Conservation (phyloP, 1,284 basidiomycete genomes). For the Cystobasidium slooffiae region DNA sequence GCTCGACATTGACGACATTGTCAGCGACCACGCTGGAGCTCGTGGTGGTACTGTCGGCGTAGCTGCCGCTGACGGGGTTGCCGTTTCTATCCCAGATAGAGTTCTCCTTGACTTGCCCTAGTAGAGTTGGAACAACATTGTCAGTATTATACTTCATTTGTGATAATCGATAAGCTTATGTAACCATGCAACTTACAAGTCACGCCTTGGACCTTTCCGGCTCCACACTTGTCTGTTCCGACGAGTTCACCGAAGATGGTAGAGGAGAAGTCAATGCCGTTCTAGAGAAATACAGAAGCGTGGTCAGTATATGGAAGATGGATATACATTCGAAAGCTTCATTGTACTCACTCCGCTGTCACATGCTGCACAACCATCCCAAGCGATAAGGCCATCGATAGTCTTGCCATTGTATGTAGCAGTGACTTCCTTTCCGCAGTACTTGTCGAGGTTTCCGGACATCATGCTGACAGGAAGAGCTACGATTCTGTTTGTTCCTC, state of each 20-base stretch:
- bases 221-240: conserved; percentile 23
- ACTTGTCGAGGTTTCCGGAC: conserved; percentile 29
- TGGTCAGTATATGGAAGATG: too few relatives aligned
- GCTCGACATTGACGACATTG: too few relatives aligned
- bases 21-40: too few relatives aligned
- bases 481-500: conserved; percentile 32
- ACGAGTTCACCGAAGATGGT: conserved; percentile 29
- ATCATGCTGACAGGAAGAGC: conserved; percentile 40
- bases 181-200: conserved; percentile 6
- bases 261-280: conserved; percentile 34
- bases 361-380: conserved; percentile 43
- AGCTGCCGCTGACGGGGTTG: conserved; percentile 13
- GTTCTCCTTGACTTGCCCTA: conserved; percentile 30
- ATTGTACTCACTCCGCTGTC: neutral
- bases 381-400: conserved; percentile 28
- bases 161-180: too few relatives aligned
- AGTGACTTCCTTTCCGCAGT: conserved; percentile 42
- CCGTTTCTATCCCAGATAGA: conserved; percentile 28
- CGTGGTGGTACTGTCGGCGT: too few relatives aligned
- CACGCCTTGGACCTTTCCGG: conserved; percentile 18
- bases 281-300: neutral
- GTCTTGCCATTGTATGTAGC: conserved; percentile 39
- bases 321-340: too few relatives aligned
- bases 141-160: too few relatives aligned
- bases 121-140: neutral